Conservation (phyloP, 257 asterid species). For the Penstemon newberryi region DNA sequence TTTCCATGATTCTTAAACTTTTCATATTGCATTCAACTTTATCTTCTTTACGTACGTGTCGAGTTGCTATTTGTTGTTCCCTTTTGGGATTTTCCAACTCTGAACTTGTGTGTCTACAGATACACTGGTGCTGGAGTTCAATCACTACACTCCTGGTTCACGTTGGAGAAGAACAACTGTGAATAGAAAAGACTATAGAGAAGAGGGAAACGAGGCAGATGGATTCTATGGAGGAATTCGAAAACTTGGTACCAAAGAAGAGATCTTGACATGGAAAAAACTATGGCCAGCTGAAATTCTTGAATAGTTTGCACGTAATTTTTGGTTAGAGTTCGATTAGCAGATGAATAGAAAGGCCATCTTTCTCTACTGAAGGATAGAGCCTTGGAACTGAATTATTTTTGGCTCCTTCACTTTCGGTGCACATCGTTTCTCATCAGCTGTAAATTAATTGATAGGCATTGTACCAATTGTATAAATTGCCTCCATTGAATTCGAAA, state of each 20-base stretch:
- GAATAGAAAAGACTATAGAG: conserved; percentile 66
- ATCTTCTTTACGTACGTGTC: conserved; percentile 17
- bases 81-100: conserved; percentile 20
- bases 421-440: conserved; percentile 19
- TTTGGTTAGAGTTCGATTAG: neutral
- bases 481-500: conserved; percentile 20
- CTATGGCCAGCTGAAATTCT: conserved; percentile 67
- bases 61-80: neutral
- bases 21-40: conserved; percentile 27
- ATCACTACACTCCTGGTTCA: conserved; percentile 71
- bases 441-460: conserved; percentile 16
- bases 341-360: conserved; percentile 23
- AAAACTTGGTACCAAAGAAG: conserved; percentile 45
- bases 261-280: conserved; percentile 63
- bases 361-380: neutral
- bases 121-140: conserved; percentile 70
- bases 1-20: conserved; percentile 26
- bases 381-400: conserved; percentile 17
- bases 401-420: conserved; percentile 21
- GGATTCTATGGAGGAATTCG: conserved; percentile 83
- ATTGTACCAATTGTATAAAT: conserved; percentile 22
- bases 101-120: conserved; percentile 42
- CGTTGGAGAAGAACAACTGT: conserved; percentile 71
- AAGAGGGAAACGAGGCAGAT: conserved; percentile 71
- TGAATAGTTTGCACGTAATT: conserved; percentile 46